Percentiles rank a stretch among this genome's conserved stretches.
Evolutionary conservation across 1,284 basidiomycete species (phyloP).

Genomic region (Entoloma clypeatum): DNA sequence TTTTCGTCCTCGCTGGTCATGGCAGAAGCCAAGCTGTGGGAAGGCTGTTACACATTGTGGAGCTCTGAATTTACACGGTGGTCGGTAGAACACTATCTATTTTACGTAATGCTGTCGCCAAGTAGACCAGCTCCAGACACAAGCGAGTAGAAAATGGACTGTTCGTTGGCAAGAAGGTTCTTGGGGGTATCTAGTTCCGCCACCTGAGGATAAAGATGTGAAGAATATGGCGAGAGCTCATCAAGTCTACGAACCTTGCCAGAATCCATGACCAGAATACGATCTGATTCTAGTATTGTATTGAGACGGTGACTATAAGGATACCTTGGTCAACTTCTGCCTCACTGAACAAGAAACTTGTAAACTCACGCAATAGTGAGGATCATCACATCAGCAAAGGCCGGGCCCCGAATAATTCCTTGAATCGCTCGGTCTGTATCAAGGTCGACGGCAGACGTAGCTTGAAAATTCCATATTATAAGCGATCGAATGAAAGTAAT

Average conservation of each 20-base stretch:
- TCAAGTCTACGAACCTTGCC: constrained; percentile 48
- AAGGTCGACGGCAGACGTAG: constrained; percentile 82
- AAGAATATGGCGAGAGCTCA: constrained; percentile 4
- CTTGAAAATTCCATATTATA: constrained; percentile 32
- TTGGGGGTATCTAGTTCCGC: constrained; percentile 74
- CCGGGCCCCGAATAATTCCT: constrained; percentile 71
- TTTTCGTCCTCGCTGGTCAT: too few species aligned
- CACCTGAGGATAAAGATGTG: constrained; percentile 32
- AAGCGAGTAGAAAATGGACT: constrained; percentile 53
- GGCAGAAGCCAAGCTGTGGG: too few species aligned
- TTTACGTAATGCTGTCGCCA: too few species aligned
- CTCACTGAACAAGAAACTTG: constrained; percentile 5
- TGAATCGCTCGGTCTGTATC: constrained; percentile 88
- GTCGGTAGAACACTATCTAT: too few species aligned
- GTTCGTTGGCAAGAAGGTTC: constrained; percentile 52
- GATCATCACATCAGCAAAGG: constrained; percentile 72
- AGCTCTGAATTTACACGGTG: too few species aligned
- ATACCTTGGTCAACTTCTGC: neutral
- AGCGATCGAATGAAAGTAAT: neutral
- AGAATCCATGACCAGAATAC: constrained; percentile 79
- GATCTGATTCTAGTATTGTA: constrained; percentile 86
- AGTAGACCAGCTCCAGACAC: constrained; percentile 54
- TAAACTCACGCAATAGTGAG: constrained; percentile 76
- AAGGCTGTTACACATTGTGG: too few species aligned
- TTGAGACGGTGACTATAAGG: constrained; percentile 74